Evolutionary conservation across 305 asterid genomes (phyloP), one percentile per base, ranked within the genome.

Genomic region (Solanum hybrid): DNA sequence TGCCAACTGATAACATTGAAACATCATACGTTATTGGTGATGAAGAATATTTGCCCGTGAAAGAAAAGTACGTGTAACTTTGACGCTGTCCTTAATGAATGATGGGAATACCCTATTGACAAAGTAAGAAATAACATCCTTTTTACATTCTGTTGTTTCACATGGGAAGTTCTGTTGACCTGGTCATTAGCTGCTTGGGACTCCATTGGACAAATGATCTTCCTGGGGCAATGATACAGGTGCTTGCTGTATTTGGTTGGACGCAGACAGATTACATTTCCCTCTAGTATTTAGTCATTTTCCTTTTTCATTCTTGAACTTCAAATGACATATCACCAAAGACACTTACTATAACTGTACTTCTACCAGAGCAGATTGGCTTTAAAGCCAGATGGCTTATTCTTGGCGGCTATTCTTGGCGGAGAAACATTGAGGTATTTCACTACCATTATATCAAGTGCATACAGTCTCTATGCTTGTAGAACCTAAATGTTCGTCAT

Each of bases 161-260:
- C 40, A 29, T 29, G 87, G 26, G 78, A 88, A 96, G 99, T 93
- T 95, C 99, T 85, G 85, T 97, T 89, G 99, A 97, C 92, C 92
- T 96, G 92, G 93, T 97, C 90, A 94, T 96, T 89, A 94, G 98
- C 92, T 91, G 98, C 94, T 95, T 97, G 94, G 99, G 99, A 86
- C 98, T 96, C 90, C 99, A 97, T 88, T 97, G 99, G 99, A 96
- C 99, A 79, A 97, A 96, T 93, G 99, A 97, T 91, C 99, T 97
- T 89, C 99, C 98, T 89, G 99, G 99, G 89, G 97, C 98, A 89
- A 95, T 97, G 99, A 97, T 96, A 92, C 99, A 97, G 99, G 99
- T 97, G 80, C 87, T 86, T 91, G 89, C 88, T 89, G 34, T 91
- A 42, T 36, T 75, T 60, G 72, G 31, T 84, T 51, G 73, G 40